These are phyloP conservation scores for Cryptococcus sp. DNA, from an alignment of 1,284 basidiomycete genomes.

Conservation along the genomic window DNA sequence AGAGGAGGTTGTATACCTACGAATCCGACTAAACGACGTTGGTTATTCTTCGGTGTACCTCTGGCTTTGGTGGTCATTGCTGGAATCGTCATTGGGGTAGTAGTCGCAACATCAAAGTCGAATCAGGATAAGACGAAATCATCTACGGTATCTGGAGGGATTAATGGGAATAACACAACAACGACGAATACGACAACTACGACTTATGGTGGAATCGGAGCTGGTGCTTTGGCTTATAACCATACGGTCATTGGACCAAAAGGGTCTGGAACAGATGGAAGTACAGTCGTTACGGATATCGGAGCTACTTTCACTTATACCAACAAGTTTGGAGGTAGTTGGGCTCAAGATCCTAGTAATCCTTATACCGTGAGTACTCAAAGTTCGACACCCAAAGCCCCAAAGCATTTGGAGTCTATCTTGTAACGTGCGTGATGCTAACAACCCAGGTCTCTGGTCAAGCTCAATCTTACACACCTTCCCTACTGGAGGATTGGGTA, in stretches of 20 bases:
- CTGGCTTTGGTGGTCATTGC: slow-evolving; percentile 30
- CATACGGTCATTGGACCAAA: slow-evolving; percentile 7
- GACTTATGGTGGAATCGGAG: not conserved
- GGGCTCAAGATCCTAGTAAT: slow-evolving; percentile 63
- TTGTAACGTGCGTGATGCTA: not conserved
- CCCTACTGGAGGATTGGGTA: slow-evolving; percentile 74
- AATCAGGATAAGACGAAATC: slow-evolving; percentile 7
- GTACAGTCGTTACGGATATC: slow-evolving; percentile 52
- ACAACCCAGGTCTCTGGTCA: slow-evolving; percentile 27
- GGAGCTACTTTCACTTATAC: slow-evolving; percentile 65
- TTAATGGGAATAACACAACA: not conserved
- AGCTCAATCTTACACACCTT: slow-evolving; percentile 62
- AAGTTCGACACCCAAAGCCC: not conserved
- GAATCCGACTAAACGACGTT: slow-evolving; percentile 16
- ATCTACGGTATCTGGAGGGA: not conserved
- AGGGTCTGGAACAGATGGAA: slow-evolving; percentile 24
- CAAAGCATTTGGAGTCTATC: not conserved
- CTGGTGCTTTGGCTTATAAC: not conserved
- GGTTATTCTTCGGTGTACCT: slow-evolving; percentile 35
- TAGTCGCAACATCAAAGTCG: slow-evolving; percentile 16
- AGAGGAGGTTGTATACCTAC: slow-evolving; percentile 7
- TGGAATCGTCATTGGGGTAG: slow-evolving; percentile 31
- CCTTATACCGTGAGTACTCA: slow-evolving; percentile 57
- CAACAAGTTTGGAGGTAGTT: slow-evolving; percentile 73
- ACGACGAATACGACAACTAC: not conserved